Evolutionary conservation across 768 basidiomycete species (phyloP), one percentile per base, ranked within the genome.

Genomic region (Auricularia sp.): DNA sequence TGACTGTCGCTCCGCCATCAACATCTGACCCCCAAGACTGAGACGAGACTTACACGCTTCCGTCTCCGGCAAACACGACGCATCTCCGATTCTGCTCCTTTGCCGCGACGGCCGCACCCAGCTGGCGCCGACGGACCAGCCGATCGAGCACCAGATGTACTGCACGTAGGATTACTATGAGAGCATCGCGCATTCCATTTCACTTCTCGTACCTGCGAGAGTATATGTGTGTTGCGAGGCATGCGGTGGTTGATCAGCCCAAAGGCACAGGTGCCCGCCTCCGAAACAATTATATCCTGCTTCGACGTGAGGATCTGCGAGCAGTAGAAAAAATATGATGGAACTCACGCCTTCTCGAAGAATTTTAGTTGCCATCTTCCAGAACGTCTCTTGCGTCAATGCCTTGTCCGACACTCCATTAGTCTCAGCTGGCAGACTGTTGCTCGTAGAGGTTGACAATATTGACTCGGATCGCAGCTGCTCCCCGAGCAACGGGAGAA

Each of bases 11-110:
- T 42, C 39, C 29, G 13, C 39, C 39, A 42, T 42, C 8, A 42
- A 8, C 8, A 14, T 7, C 39, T 14, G 39, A 29, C 29, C 39
- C 3, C 39, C 1, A 42, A 42, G 54, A 54, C 29, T 29, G 29
- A 29, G 29, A 29, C 29, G 29, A 29, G 29, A 54, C 24, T 63
- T 69, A 90, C 84, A 92, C 73, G 72, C 86, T 88, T 14, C 92
- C 92, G 69, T 93, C 91, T 5, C 94, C 94, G 3, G 91, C 79
- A 73, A 96, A 95, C 54, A 96, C 77, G 54, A 97, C 86, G 1
- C 88, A 87, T 51, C 95, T 78, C 4, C 85, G 75, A 3, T 78
- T 76, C 7, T 77, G 70, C 61, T 94, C 90, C 47, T 80, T 78
- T 2, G 87, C 93, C 2, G 90, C 95, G 36, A 95, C 77, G 3